Conservation (phyloP, 371 early-diverging fungal species). For the Gilbertella persicaria region DNA sequence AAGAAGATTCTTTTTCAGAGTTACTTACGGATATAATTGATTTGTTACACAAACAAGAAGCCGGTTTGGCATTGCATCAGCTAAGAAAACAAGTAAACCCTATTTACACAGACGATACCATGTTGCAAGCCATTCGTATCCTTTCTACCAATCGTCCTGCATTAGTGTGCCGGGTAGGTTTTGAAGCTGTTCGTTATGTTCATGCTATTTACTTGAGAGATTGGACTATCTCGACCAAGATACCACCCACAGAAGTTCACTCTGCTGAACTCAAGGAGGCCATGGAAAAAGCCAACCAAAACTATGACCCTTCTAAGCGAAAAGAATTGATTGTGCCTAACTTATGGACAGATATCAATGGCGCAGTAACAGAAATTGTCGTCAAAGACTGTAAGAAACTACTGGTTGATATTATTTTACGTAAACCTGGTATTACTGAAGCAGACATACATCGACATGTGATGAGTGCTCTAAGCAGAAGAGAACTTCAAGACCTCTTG, state of each 20-base stretch:
- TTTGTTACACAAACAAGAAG: not conserved
- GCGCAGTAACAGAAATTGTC: slow-evolving; percentile 16
- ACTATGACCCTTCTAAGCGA: not conserved
- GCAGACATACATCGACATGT: slow-evolving; percentile 18
- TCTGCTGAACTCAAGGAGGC: not conserved
- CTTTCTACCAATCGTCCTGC: slow-evolving; percentile 11
- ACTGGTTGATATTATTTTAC: slow-evolving; percentile 23
- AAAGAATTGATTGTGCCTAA: slow-evolving; percentile 21
- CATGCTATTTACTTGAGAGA: slow-evolving; percentile 4
- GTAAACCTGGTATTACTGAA: slow-evolving; percentile 34
- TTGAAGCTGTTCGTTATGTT: slow-evolving; percentile 26
- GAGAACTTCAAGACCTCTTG: slow-evolving; percentile 29
- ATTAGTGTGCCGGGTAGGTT: slow-evolving; percentile 26
- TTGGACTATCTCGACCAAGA: slow-evolving; percentile 17
- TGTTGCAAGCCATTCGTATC: slow-evolving; percentile 9
- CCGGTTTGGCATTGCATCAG: slow-evolving; percentile 20
- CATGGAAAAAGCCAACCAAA: not conserved
- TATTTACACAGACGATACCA: slow-evolving; percentile 8
- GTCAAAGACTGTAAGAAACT: slow-evolving; percentile 18
- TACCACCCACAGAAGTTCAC: not conserved
- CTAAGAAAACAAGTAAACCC: slow-evolving; percentile 3
- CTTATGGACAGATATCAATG: slow-evolving; percentile 36
- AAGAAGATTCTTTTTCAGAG: not conserved
- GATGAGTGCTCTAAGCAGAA: slow-evolving; percentile 5
- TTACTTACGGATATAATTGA: slow-evolving; percentile 12